Evolutionary conservation across 2,329 filamentous ascomycete genomes (phyloP), one percentile per base, ranked within the genome.

Genomic region (Onygena corvina): DNA sequence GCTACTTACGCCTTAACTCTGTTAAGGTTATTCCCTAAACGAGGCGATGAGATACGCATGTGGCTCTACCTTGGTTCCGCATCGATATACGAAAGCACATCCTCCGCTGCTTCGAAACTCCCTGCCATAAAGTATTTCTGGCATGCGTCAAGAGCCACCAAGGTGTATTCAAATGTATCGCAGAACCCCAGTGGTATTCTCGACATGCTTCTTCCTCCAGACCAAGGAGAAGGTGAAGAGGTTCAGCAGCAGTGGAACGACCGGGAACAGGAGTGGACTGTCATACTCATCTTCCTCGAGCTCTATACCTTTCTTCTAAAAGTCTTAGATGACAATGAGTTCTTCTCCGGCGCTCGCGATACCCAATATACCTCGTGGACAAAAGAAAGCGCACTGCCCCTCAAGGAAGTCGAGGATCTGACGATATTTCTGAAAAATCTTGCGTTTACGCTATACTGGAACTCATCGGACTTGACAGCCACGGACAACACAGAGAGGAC

Each of bases 311-410:
- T 96, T 62, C 80, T 95, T 2, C 71, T 96, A 9, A 84, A 92
- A 57, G 79, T 96, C 29, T 94, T 90, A 63, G 92, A 98, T 57
- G 92, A 98, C 55, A 90, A 96, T 56, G 92, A 98, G 58, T 98
- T 98, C 61, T 84, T 94, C 53, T 77, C 79, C 50, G 74, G 75
- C 49, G 16, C 14, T 14, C 20, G 14, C 20, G 36, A 34, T 4
- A 68, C 76, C 53, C 68, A 65, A 33, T 48, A 73, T 75, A 54
- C 74, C 72, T 64, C 72, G 68, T 53, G 83, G 65, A 71, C 68
- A 7, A 70, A 71, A 48, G 75, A 77, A 54, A 81, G 86, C 62
- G 81, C 85, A 38, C 72, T 96, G 4, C 77, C 79, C 1, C 67
- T 90, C 7, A 63, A 69, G 8, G 84, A 94, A 49, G 74, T 96